These are phyloP conservation scores for Ophiostoma piceae DNA, from an alignment of 2,329 filamentous ascomycete genomes.

Conservation along the genomic window DNA sequence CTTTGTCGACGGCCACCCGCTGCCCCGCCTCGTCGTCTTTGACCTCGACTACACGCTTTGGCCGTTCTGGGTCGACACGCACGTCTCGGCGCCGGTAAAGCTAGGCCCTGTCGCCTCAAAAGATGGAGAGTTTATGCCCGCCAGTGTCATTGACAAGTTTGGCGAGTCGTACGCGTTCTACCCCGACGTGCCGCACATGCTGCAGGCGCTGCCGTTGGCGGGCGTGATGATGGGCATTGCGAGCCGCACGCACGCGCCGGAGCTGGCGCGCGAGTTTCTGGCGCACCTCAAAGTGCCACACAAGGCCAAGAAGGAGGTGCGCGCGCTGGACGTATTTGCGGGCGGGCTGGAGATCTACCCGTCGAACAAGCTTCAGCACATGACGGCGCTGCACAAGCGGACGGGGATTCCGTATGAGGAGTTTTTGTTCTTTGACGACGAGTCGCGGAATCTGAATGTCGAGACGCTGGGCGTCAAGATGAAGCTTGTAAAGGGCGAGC, in stretches of 20 bases:
- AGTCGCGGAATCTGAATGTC: slow-evolving; percentile 79
- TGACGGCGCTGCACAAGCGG: slow-evolving; percentile 64
- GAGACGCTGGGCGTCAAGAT: slow-evolving; percentile 75
- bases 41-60: slow-evolving; percentile 99
- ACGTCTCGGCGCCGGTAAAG: slow-evolving; percentile 62
- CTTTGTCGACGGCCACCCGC: slow-evolving; percentile 52
- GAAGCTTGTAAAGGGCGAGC: slow-evolving; percentile 72
- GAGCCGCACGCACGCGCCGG: slow-evolving; percentile 73
- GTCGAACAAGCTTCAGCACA: slow-evolving; percentile 78
- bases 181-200: slow-evolving; percentile 60
- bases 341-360: slow-evolving; percentile 64
- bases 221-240: slow-evolving; percentile 63
- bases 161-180: slow-evolving; percentile 70
- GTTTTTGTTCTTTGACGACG: slow-evolving; percentile 96
- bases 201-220: slow-evolving; percentile 51
- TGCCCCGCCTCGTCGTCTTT: slow-evolving; percentile 82
- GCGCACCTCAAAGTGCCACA: slow-evolving; percentile 59
- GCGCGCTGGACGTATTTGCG: slow-evolving; percentile 56
- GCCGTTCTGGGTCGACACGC: slow-evolving; percentile 97
- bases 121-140: slow-evolving; percentile 39
- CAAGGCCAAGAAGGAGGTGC: slow-evolving; percentile 24
- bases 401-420: slow-evolving; percentile 70
- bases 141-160: slow-evolving; percentile 44
- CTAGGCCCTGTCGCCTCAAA: slow-evolving; percentile 20
- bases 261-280: slow-evolving; percentile 74